These are phyloP conservation scores for Ordospora pajunii DNA, from an alignment of 371 early-diverging fungal genomes.

Conservation along the genomic window DNA sequence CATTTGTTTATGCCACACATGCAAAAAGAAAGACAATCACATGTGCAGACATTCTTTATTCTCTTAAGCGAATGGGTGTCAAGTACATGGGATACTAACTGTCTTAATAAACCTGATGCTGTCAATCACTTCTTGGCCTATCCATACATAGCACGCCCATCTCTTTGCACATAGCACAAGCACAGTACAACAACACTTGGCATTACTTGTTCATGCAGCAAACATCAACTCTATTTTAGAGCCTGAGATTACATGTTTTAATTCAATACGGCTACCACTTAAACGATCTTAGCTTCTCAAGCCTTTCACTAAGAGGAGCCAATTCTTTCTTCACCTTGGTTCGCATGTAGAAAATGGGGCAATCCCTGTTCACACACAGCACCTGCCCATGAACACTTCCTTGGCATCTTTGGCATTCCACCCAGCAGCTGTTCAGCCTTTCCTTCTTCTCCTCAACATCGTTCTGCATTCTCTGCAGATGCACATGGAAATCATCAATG, in stretches of 20 bases:
- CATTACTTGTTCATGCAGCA: neutral
- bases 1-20: conserved; percentile 95
- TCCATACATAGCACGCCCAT: neutral
- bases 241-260: neutral
- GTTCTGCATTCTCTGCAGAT: conserved; percentile 67
- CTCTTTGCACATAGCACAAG: neutral
- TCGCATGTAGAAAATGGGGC: conserved; percentile 97
- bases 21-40: conserved; percentile 99
- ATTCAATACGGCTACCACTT: conserved; percentile 43
- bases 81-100: conserved; percentile 63
- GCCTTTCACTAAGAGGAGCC: conserved; percentile 65
- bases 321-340: conserved; percentile 90
- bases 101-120: neutral
- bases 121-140: too few relatives aligned
- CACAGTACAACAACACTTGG: neutral
- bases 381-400: conserved; percentile 88
- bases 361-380: conserved; percentile 84
- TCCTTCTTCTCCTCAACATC: conserved; percentile 68
- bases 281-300: conserved; percentile 59
- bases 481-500: conserved; percentile 66
- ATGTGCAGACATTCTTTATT: conserved; percentile 79
- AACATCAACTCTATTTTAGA: neutral
- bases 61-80: conserved; percentile 90
- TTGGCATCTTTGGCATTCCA: conserved; percentile 96
- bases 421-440: conserved; percentile 80